Evolutionary conservation across 1,284 basidiomycete genomes (phyloP).

Genomic region (Sanghuangporus sanghuang): DNA sequence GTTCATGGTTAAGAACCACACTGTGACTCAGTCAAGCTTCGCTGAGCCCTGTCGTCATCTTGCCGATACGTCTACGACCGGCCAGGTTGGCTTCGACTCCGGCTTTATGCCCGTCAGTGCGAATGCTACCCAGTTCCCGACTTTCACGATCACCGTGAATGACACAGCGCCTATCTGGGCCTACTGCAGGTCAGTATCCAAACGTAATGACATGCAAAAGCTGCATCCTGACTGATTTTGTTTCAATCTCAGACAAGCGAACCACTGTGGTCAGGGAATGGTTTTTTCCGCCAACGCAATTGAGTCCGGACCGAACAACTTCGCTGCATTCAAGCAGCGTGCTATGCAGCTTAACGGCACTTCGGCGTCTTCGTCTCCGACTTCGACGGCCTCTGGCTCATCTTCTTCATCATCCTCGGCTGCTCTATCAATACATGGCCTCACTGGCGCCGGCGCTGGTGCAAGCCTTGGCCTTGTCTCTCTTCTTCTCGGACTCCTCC

Average conservation of each 20-base stretch:
- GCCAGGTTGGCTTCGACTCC: conserved; percentile 54
- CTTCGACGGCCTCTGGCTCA: background rate
- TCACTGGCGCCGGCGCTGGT: background rate
- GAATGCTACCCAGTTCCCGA: conserved; percentile 42
- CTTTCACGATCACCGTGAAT: conserved; percentile 50
- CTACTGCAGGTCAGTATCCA: conserved; percentile 28
- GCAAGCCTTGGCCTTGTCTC: conserved; percentile 1
- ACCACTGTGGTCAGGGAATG: conserved; percentile 59
- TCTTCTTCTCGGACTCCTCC: conserved; percentile 6
- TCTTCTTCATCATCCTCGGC: background rate
- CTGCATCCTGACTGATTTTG: background rate
- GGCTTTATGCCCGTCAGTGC: conserved; percentile 51
- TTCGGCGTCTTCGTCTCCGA: conserved; percentile 19
- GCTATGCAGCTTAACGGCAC: conserved; percentile 41
- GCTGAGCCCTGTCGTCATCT: conserved; percentile 47
- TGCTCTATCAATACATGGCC: background rate
- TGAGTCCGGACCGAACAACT: conserved; percentile 47
- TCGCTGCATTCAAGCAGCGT: conserved; percentile 47
- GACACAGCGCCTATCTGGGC: conserved; percentile 43
- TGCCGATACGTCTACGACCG: conserved; percentile 40
- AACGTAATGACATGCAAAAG: background rate
- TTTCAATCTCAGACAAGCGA: conserved; percentile 28
- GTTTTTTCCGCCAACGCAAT: conserved; percentile 60
- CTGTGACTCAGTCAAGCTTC: conserved; percentile 55
- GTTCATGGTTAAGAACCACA: conserved; percentile 44